Conservation (phyloP, 805 yeast genomes). For the Candida arabinofermentans region DNA sequence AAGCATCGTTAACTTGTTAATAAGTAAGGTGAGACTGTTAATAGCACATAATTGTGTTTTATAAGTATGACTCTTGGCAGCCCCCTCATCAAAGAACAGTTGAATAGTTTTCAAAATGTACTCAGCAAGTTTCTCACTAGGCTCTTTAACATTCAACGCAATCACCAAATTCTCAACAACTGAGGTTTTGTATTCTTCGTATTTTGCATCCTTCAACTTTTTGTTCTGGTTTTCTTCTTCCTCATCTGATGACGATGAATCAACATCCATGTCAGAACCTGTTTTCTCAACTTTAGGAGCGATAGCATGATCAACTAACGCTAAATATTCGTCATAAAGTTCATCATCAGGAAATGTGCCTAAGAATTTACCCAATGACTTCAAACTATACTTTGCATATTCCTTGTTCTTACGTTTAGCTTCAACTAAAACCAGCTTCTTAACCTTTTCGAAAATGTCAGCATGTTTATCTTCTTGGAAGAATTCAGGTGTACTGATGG, state of each 20-base stretch:
- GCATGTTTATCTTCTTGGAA: conserved; percentile 26
- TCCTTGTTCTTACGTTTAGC: conserved; percentile 60
- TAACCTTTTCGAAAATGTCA: conserved; percentile 35
- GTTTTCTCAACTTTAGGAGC: conserved; percentile 23
- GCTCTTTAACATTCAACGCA: conserved; percentile 44
- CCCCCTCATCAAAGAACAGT: conserved; percentile 13
- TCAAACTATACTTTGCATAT: conserved; percentile 57
- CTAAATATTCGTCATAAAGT: conserved; percentile 36
- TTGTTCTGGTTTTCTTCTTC: conserved; percentile 28
- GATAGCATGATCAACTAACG: conserved; percentile 21
- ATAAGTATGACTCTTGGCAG: conserved; percentile 12
- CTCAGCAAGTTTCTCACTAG: conserved; percentile 34
- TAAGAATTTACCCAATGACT: conserved; percentile 47
- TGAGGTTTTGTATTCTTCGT: conserved; percentile 15
- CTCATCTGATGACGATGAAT: conserved; percentile 15
- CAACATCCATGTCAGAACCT: conserved; percentile 35
- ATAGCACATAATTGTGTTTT: conserved; percentile 25
- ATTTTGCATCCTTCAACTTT: conserved; percentile 14
- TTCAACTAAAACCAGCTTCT: conserved; percentile 50
- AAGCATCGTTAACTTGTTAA: conserved; percentile 7
- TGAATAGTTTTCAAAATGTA: conserved; percentile 35
- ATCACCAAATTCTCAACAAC: conserved; percentile 11
- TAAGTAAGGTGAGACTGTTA: conserved; percentile 14
- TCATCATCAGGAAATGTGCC: conserved; percentile 28
- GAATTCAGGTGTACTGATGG: conserved; percentile 40